These are phyloP conservation scores for Magnolia officinalis DNA, from an alignment of 164 flowering plant genomes.

Conservation along the genomic window DNA sequence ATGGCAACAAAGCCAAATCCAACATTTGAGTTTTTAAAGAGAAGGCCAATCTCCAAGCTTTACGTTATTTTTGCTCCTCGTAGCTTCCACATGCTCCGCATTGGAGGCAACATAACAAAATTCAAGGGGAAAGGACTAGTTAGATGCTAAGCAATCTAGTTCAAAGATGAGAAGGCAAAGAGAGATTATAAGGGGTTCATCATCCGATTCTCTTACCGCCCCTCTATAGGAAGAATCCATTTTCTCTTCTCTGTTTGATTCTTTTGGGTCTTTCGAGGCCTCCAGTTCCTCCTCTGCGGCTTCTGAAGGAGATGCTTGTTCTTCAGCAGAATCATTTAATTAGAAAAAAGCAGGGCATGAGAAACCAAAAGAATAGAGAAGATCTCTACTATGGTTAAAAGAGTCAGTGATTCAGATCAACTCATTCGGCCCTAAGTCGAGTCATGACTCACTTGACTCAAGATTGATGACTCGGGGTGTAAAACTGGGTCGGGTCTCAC, in stretches of 20 bases:
- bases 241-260: conserved; percentile 14
- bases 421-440: not conserved
- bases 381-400: not conserved
- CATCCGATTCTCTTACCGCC: conserved; percentile 49
- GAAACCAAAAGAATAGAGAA: not conserved
- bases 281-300: conserved; percentile 14
- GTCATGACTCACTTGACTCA: not conserved
- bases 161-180: not conserved
- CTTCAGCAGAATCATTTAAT: conserved; percentile 34
- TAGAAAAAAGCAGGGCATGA: not conserved
- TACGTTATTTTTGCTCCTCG: conserved; percentile 17
- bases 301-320: conserved; percentile 4
- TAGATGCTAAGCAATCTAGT: not conserved
- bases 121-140: not conserved
- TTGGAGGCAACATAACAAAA: conserved; percentile 2
- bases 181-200: conserved; percentile 59
- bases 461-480: not conserved
- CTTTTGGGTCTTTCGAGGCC: conserved; percentile 18
- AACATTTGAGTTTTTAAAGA: not conserved
- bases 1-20: not conserved
- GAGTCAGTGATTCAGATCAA: too few species aligned
- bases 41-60: not conserved
- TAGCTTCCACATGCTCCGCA: conserved; percentile 65
- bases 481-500: not conserved
- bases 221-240: conserved; percentile 18